Evolutionary conservation across 139 green algal species (phyloP).

Genomic region (Coccomyxa sp.): DNA sequence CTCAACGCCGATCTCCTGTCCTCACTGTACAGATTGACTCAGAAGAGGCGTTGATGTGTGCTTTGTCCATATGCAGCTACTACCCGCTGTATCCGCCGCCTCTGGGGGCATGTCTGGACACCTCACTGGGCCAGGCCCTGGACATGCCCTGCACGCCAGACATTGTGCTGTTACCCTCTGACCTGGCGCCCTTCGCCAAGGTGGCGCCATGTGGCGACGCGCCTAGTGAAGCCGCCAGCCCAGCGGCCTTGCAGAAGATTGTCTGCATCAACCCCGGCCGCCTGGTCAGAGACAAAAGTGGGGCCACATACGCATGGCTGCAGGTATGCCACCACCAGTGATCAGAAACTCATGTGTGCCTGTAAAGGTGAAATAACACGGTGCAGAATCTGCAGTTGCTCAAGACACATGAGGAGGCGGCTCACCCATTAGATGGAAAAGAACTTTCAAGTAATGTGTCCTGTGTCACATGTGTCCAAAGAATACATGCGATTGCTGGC

Average conservation of each 20-base stretch:
- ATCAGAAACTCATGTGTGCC: neutral
- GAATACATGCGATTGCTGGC: neutral
- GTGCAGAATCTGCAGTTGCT: too few species aligned
- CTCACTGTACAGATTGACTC: too few species aligned
- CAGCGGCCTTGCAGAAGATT: conserved; percentile 18
- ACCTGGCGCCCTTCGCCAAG: conserved; percentile 89
- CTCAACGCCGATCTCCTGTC: too few species aligned
- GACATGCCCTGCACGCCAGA: conserved; percentile 63
- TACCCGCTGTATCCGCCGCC: conserved; percentile 87
- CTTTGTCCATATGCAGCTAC: conserved; percentile 46
- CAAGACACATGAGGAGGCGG: neutral
- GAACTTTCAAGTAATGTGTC: neutral
- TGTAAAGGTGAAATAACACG: neutral
- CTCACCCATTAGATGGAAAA: neutral
- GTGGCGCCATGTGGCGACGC: conserved; percentile 17
- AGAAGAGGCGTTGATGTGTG: neutral
- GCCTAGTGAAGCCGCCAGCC: neutral
- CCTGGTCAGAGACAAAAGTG: conserved; percentile 60
- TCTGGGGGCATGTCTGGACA: conserved; percentile 69
- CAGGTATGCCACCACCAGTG: neutral
- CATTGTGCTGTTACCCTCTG: conserved; percentile 89
- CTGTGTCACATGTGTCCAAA: neutral
- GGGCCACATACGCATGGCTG: conserved; percentile 75
- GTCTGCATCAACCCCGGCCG: conserved; percentile 79
- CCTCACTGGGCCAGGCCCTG: conserved; percentile 40